Conservation (phyloP, 2,329 filamentous ascomycete genomes). For the Neospermospora avenae region DNA sequence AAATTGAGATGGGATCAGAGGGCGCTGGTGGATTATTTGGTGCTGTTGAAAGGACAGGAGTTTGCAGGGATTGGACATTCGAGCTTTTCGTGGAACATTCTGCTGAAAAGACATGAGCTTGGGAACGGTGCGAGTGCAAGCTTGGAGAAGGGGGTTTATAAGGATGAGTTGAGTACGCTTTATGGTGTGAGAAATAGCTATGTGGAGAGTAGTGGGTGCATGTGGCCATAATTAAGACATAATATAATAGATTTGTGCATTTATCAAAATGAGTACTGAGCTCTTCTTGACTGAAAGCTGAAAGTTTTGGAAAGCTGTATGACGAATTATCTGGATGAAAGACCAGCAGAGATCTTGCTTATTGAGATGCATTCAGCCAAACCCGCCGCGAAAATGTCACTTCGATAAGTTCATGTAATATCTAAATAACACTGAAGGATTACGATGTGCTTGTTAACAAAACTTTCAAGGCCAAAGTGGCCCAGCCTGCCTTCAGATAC, state of each 20-base stretch:
- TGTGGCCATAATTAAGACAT: constrained; percentile 20
- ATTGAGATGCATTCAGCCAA: too few species aligned
- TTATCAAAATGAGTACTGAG: background rate
- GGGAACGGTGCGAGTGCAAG: constrained; percentile 8
- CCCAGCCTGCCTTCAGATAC: too few species aligned
- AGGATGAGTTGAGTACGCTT: constrained; percentile 24
- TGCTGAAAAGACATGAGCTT: constrained; percentile 32
- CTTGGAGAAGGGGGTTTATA: constrained; percentile 17
- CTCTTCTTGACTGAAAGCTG: too few species aligned
- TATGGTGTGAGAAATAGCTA: constrained; percentile 26
- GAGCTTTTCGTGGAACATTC: constrained; percentile 47
- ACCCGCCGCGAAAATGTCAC: too few species aligned
- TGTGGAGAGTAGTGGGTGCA: constrained; percentile 23
- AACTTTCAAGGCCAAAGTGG: too few species aligned
- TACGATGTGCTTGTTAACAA: too few species aligned
- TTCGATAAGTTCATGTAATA: too few species aligned
- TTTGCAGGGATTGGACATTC: constrained; percentile 45
- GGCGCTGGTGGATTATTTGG: constrained; percentile 48
- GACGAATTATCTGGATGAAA: too few species aligned
- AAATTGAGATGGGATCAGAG: constrained; percentile 47
- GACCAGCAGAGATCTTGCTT: too few species aligned
- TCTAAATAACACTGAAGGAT: too few species aligned
- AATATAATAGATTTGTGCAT: background rate
- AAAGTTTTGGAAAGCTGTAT: too few species aligned
- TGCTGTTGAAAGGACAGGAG: constrained; percentile 42